Evolutionary conservation across 805 yeast species (phyloP), one percentile per base, ranked within the genome.

Genomic region (Cyberlindnera sargentensis): DNA sequence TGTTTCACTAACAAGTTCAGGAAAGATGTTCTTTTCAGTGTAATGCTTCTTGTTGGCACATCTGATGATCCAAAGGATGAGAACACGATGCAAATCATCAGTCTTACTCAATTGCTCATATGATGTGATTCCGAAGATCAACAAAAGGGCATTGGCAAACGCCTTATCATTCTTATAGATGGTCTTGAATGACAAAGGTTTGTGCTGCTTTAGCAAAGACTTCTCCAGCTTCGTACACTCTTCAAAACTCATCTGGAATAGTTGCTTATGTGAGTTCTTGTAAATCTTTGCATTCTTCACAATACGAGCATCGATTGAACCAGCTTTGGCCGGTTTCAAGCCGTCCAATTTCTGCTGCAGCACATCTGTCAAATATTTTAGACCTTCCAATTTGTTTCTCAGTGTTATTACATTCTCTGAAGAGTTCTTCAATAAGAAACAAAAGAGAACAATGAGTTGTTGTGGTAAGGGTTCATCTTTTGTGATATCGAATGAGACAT

Each of bases 31-130:
- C 3, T 49, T 60, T 5, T 44, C 53, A 10, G 41, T 11, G 32
- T 66, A 72, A 7, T 56, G 55, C 20, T 58, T 59, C 28, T 64
- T 66, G 56, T 80, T 82, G 44, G 68, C 64, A 45, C 76, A 72
- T 51, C 88, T 68, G 31, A 84, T 75, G 26, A 84, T 64, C 77
- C 82, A 84, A 34, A 84, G 60, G 23, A 81, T 58, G 60, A 84
- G 65, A 3, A 75, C 73, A 50, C 80, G 83, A 44, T 80, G 81
- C 45, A 78, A 63, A 37, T 78, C 68, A 35, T 71, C 67, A 36
- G 74, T 66, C 2, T 71, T 53, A 6, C 45, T 35, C 11, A 84
- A 52, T 37, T 75, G 78, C 4, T 76, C 80, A 51, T 72, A 78
- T 23, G 70, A 67, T 3, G 73, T 60, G 8, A 78, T 70, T 7